These are phyloP conservation scores for Samsoniella hepiali DNA, from an alignment of 2,329 filamentous ascomycete species.

Conservation along the genomic window DNA sequence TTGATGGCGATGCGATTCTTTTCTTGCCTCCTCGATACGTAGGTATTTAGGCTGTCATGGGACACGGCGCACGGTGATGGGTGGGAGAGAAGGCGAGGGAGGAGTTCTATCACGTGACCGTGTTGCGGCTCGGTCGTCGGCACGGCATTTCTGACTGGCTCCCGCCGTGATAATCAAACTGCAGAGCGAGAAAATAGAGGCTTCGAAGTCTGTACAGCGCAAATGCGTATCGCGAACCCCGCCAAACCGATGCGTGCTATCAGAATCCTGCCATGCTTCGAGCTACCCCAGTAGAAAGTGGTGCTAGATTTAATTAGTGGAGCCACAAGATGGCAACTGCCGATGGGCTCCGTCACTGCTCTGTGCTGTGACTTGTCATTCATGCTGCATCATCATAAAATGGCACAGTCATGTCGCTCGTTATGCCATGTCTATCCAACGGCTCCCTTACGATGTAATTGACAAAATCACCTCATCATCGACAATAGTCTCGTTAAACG, in stretches of 20 bases:
- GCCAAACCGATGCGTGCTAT: slow-evolving; percentile 1
- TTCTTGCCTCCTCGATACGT: background rate
- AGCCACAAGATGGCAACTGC: background rate
- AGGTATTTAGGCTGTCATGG: background rate
- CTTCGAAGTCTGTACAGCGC: background rate
- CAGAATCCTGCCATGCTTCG: slow-evolving; percentile 12
- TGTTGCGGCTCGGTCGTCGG: background rate
- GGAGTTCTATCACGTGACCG: slow-evolving; percentile 12
- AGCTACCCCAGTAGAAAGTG: slow-evolving; percentile 15
- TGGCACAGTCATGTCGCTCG: background rate
- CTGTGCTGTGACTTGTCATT: background rate
- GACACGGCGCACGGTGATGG: background rate
- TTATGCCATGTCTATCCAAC: slow-evolving; percentile 59
- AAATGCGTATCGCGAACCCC: slow-evolving; percentile 6
- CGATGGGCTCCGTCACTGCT: background rate
- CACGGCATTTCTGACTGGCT: background rate
- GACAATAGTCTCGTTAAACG: slow-evolving; percentile 71
- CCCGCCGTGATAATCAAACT: background rate
- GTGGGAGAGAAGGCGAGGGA: background rate
- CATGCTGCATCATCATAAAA: background rate
- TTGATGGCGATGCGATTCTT: background rate
- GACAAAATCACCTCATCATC: slow-evolving; percentile 82
- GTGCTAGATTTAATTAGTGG: slow-evolving; percentile 14
- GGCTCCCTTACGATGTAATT: slow-evolving; percentile 66
- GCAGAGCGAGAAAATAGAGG: background rate